Conservation (phyloP, 352 stramenopile species). For the Pythium diclinum region DNA sequence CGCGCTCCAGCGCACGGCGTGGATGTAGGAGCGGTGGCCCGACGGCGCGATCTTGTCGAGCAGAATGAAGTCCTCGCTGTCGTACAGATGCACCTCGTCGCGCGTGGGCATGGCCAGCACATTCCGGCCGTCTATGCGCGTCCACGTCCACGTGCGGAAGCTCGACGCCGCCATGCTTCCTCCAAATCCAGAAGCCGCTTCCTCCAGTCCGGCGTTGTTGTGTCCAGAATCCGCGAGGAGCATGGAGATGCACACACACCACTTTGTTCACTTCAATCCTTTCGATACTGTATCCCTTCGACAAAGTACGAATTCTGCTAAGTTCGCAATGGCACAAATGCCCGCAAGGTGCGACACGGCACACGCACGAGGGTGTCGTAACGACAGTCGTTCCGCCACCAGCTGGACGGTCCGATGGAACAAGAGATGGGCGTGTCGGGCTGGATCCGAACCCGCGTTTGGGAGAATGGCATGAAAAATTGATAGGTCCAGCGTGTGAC, state of each 20-base stretch:
- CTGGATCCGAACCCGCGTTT: too few species aligned
- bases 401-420: slow-evolving; percentile 18
- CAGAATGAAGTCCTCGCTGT: slow-evolving; percentile 85
- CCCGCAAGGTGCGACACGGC: slow-evolving; percentile 12
- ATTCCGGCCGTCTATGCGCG: slow-evolving; percentile 77
- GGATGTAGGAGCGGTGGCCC: slow-evolving; percentile 52
- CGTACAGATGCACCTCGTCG: slow-evolving; percentile 71
- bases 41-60: slow-evolving; percentile 54
- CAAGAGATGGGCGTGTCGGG: slow-evolving; percentile 7
- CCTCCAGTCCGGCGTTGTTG: too few species aligned
- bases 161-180: slow-evolving; percentile 14
- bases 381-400: neutral
- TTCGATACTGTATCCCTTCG: slow-evolving; percentile 5
- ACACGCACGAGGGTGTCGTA: slow-evolving; percentile 8
- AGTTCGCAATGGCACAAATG: neutral
- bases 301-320: slow-evolving; percentile 14
- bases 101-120: slow-evolving; percentile 70
- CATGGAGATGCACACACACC: slow-evolving; percentile 4
- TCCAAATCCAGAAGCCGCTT: too few species aligned
- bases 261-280: slow-evolving; percentile 18
- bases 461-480: neutral
- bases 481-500: neutral
- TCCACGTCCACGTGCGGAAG: slow-evolving; percentile 75
- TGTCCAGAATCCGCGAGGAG: neutral
- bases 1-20: slow-evolving; percentile 68